These are phyloP conservation scores for Cystofilobasidium ferigula DNA, from an alignment of 768 basidiomycete genomes.

Conservation along the genomic window DNA sequence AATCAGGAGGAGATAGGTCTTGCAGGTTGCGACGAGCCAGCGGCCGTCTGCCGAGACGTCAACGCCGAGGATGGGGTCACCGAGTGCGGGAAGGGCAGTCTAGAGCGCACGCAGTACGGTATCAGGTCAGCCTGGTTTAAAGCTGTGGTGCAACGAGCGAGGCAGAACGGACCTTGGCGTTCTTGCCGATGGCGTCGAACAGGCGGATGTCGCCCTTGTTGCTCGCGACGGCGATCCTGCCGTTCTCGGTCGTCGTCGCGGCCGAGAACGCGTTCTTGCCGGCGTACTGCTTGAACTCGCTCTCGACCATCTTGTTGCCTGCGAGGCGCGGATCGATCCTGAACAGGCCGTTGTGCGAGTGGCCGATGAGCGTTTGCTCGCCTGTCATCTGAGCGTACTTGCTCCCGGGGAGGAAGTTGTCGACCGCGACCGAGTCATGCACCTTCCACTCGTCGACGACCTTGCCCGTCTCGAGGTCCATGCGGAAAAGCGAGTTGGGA, in stretches of 20 bases:
- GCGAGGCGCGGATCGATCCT: conserved; percentile 91
- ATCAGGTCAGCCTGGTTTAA: neutral
- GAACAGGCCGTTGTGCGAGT: conserved; percentile 84
- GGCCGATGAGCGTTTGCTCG: conserved; percentile 84
- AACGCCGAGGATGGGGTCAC: conserved; percentile 87
- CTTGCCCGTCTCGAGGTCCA: conserved; percentile 88
- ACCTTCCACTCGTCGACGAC: conserved; percentile 98
- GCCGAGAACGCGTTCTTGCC: conserved; percentile 93
- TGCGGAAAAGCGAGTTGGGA: conserved; percentile 68
- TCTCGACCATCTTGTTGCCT: conserved; percentile 85
- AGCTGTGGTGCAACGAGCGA: too few relatives aligned
- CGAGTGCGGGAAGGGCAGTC: conserved; percentile 87
- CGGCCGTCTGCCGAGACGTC: conserved; percentile 90
- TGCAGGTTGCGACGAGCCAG: conserved; percentile 90
- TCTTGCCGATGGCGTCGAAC: conserved; percentile 94
- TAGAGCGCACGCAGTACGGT: conserved; percentile 5
- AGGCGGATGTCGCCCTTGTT: conserved; percentile 93
- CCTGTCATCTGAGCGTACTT: conserved; percentile 90
- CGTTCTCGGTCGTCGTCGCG: conserved; percentile 71
- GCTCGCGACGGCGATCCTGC: conserved; percentile 83
- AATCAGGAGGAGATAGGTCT: conserved; percentile 83
- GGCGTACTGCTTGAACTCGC: conserved; percentile 89
- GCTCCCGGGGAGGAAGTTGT: conserved; percentile 80
- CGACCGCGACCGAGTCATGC: conserved; percentile 73
- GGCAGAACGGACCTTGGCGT: conserved; percentile 54